Conservation (phyloP, 108 stramenopile species). For the Cyclotella baltica region DNA sequence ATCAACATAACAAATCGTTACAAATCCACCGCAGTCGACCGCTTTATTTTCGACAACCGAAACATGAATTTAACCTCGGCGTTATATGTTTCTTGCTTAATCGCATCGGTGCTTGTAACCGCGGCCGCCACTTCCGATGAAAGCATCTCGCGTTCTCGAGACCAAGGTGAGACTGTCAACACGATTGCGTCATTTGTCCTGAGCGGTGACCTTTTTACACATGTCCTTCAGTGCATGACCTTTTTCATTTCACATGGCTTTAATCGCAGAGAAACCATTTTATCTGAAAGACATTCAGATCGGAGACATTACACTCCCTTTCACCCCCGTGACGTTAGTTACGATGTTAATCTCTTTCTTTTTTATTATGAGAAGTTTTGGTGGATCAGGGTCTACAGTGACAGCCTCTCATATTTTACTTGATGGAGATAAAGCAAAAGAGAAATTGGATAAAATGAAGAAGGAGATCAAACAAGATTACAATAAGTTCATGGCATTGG, state of each 20-base stretch:
- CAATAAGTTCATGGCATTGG: conserved; percentile 57
- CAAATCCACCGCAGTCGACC: no score
- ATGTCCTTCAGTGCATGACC: not conserved
- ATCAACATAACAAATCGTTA: no score
- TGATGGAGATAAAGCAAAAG: conserved; percentile 59
- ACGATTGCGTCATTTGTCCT: no score
- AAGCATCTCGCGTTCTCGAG: conserved; percentile 9
- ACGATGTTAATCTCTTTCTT: conserved; percentile 28
- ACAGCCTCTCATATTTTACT: conserved; percentile 74
- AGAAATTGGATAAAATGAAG: conserved; percentile 48
- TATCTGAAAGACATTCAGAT: conserved; percentile 48
- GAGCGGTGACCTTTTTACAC: no score
- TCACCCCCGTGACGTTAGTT: conserved; percentile 45
- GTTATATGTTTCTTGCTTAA: not conserved
- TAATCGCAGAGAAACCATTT: conserved; percentile 34
- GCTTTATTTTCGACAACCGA: no score
- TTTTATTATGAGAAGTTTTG: conserved; percentile 13
- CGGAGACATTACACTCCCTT: conserved; percentile 23
- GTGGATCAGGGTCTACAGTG: conserved; percentile 46
- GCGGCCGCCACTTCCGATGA: conserved; percentile 6
- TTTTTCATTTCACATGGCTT: not conserved
- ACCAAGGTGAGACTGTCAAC: conserved; percentile 12
- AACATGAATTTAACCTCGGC: no score
- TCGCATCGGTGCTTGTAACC: not conserved
- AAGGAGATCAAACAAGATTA: conserved; percentile 57